phyloP scores from a whole-genome alignment of 257 asterid genomes.

The Anisodus acutangulus region DNA sequence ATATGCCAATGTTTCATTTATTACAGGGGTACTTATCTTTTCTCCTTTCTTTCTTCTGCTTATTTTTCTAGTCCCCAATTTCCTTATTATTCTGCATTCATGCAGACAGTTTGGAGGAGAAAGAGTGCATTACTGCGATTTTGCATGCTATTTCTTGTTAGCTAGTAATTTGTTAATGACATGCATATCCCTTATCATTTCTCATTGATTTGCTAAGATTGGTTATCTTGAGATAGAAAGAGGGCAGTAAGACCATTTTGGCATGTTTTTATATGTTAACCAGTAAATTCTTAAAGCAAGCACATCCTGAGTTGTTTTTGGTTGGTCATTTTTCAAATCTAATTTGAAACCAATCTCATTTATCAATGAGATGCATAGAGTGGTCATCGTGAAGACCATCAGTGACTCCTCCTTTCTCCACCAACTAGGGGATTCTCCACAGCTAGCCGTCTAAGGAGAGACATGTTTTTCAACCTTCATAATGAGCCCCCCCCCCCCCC shows the following conservation, averaged over 20 bases:
- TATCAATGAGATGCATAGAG: background rate
- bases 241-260: background rate
- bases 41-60: constrained; percentile 20
- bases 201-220: background rate
- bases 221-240: constrained; percentile 3
- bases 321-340: background rate
- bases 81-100: constrained; percentile 11
- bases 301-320: background rate
- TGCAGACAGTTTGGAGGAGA: background rate
- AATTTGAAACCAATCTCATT: background rate
- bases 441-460: too few relatives aligned
- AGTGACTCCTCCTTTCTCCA: background rate
- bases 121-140: background rate
- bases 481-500: background rate
- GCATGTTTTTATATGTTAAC: background rate
- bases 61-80: background rate
- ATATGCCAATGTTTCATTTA: background rate
- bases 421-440: too few relatives aligned
- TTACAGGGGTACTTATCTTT: background rate
- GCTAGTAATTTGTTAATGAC: background rate
- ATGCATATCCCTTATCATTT: background rate
- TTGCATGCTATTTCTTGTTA: background rate
- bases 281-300: background rate
- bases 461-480: background rate
- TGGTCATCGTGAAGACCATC: background rate